phyloP scores from a whole-genome alignment of 345 rosid species.

The Gossypium turneri region DNA sequence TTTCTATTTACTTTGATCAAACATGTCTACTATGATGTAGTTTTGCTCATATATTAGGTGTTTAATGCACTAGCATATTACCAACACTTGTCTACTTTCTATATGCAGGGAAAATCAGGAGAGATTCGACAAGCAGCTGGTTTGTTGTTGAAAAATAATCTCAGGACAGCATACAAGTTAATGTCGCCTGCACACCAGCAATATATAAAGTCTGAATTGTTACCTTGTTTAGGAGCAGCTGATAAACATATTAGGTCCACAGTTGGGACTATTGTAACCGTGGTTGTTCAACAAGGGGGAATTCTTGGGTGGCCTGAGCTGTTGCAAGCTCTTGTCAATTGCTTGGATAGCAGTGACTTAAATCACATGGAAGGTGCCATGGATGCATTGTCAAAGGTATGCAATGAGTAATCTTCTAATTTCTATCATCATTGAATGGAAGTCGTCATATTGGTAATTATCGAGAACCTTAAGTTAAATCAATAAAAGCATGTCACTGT shows the following conservation, averaged over 20 bases:
- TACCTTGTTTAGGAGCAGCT: conserved; percentile 84
- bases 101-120: conserved; percentile 63
- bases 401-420: conserved; percentile 39
- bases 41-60: neutral
- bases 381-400: conserved; percentile 97
- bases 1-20: neutral
- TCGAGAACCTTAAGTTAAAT: neutral
- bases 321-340: conserved; percentile 72
- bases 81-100: neutral
- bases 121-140: conserved; percentile 99
- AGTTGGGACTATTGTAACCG: conserved; percentile 81
- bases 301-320: conserved; percentile 87
- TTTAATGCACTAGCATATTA: neutral
- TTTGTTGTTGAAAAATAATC: conserved; percentile 82
- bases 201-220: conserved; percentile 45
- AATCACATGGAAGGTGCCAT: conserved; percentile 98
- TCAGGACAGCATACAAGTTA: conserved; percentile 55
- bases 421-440: neutral
- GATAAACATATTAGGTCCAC: conserved; percentile 88
- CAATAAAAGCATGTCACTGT: neutral
- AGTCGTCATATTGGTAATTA: neutral
- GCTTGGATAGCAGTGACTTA: conserved; percentile 80
- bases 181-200: conserved; percentile 59
- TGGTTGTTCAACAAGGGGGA: conserved; percentile 64
- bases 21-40: neutral